Conservation (phyloP, 108 stramenopile species). For the Cyclostephanos invisitatus region DNA sequence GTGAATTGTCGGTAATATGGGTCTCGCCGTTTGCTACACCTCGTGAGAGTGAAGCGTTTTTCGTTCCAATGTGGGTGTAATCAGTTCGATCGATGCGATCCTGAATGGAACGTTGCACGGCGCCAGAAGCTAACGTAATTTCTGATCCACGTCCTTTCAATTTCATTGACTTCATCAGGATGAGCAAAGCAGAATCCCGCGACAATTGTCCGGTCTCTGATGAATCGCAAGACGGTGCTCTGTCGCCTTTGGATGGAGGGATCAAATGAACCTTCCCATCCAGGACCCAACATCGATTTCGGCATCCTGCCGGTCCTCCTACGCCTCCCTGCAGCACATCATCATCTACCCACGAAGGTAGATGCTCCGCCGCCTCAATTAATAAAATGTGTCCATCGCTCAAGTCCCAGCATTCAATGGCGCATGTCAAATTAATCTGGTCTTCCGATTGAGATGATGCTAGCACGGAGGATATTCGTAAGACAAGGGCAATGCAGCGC, state of each 20-base stretch:
- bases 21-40: not conserved
- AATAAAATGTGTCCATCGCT: conserved; percentile 77
- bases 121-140: conserved; percentile 8
- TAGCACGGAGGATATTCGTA: conserved; percentile 43
- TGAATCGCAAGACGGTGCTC: not conserved
- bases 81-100: conserved; percentile 39
- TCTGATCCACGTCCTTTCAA: not conserved
- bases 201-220: conserved; percentile 4
- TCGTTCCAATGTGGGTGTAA: conserved; percentile 8
- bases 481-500: conserved; percentile 48
- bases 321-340: conserved; percentile 51
- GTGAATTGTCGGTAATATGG: conserved; percentile 5
- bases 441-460: conserved; percentile 17
- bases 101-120: conserved; percentile 48
- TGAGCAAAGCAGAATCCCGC: conserved; percentile 26
- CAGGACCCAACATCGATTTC: conserved; percentile 68
- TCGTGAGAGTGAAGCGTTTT: not conserved
- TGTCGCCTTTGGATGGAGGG: conserved; percentile 17
- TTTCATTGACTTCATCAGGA: conserved; percentile 19
- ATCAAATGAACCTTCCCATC: conserved; percentile 61
- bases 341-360: conserved; percentile 72
- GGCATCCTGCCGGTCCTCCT: conserved; percentile 51
- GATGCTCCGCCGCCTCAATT: conserved; percentile 67
- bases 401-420: conserved; percentile 67
- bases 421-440: conserved; percentile 26